phyloP scores from a whole-genome alignment of 805 yeast species.

The Sungouiozyma ichnusensis region DNA sequence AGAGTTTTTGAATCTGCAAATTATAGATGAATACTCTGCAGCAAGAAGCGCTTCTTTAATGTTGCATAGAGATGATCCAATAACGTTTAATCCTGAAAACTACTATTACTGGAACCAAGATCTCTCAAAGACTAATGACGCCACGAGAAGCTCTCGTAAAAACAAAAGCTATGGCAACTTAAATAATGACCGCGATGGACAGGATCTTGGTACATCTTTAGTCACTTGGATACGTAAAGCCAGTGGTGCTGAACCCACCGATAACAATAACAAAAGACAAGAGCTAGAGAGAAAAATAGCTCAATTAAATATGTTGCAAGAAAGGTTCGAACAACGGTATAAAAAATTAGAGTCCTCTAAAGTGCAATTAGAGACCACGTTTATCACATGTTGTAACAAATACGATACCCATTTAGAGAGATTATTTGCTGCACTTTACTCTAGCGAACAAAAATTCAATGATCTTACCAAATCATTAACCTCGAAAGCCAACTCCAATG shows the following conservation, averaged over 20 bases:
- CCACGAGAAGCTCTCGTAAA: slow-evolving; percentile 4
- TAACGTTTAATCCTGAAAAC: slow-evolving; percentile 5
- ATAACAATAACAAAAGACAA: not conserved
- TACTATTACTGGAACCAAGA: slow-evolving; percentile 11
- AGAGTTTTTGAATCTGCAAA: slow-evolving; percentile 13
- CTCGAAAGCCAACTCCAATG: not conserved
- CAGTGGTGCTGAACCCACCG: slow-evolving; percentile 2
- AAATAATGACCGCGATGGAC: slow-evolving; percentile 1
- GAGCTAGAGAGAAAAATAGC: slow-evolving; percentile 6
- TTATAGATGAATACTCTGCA: slow-evolving; percentile 12
- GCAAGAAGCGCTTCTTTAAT: not conserved
- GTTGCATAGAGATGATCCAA: not conserved
- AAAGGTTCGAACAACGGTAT: slow-evolving; percentile 5
- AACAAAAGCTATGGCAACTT: slow-evolving; percentile 17
- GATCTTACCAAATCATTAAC: not conserved
- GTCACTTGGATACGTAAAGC: slow-evolving; percentile 7
- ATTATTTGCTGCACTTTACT: not conserved
- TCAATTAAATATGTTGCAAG: slow-evolving; percentile 9
- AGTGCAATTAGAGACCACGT: slow-evolving; percentile 10
- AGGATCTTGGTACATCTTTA: slow-evolving; percentile 1
- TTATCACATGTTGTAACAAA: slow-evolving; percentile 4
- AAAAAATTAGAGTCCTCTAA: slow-evolving; percentile 11
- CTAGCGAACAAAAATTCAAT: not conserved
- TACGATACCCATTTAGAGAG: not conserved
- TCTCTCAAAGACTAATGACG: slow-evolving; percentile 1